Percentiles rank a stretch among this genome's conserved stretches.
phyloP scores from a whole-genome alignment of 2,329 filamentous ascomycete genomes.

The Neocatenulostroma microsporum region DNA sequence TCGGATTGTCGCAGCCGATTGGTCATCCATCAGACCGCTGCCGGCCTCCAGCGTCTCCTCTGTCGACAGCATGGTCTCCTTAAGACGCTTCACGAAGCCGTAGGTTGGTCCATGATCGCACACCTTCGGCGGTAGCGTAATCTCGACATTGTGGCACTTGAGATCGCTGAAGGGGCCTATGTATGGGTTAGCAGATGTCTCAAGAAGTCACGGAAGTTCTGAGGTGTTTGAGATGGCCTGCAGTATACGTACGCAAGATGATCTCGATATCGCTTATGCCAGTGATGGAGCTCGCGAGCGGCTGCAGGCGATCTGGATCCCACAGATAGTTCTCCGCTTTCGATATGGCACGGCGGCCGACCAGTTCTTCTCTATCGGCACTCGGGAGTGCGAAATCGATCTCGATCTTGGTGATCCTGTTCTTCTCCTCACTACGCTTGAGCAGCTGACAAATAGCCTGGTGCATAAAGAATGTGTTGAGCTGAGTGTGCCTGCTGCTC shows the following conservation, averaged over 20 bases:
- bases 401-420: conserved; percentile 17
- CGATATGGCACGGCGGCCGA: background rate
- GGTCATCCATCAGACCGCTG: background rate
- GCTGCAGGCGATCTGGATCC: background rate
- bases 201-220: no score
- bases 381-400: conserved; percentile 17
- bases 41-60: background rate
- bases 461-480: conserved; percentile 27
- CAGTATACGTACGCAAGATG: background rate
- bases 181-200: no score
- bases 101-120: background rate
- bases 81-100: background rate
- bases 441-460: conserved; percentile 21
- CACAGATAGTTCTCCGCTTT: conserved; percentile 3
- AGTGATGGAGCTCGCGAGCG: background rate
- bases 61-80: background rate
- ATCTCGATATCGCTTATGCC: conserved; percentile 2
- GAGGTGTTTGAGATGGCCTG: no score
- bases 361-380: background rate
- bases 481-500: conserved; percentile 12
- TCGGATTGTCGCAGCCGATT: background rate
- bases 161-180: conserved; percentile 3
- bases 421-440: conserved; percentile 9
- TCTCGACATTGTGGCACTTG: conserved; percentile 1
- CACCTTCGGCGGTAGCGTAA: background rate